Evolutionary conservation across 108 stramenopile genomes (phyloP), one percentile per base, ranked within the genome.

Genomic region (Fistulifera pelliculosa): DNA sequence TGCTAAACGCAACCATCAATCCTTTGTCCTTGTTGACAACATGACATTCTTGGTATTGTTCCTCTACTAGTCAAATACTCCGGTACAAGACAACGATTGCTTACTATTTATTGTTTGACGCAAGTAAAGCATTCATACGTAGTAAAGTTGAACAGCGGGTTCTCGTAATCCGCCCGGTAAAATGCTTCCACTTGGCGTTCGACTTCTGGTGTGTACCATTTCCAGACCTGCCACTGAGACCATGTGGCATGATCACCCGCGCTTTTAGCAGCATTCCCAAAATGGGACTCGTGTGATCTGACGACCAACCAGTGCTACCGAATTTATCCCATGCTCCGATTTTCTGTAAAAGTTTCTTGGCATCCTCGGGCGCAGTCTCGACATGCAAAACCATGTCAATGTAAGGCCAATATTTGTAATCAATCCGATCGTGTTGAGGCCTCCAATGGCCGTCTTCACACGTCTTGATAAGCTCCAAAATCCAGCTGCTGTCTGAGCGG

Each of bases 341-440:
- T 2, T 16, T 15, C 17, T 67, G 27, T 52, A 77, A 48, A 50
- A 77, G 47, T 39, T 41, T 47, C 25, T 58, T 45, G 16, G 69
- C 60, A 50, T 77, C 76, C 15, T 45, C 47, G 38, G 26, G 38
- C 35, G 72, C 24, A 38, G 27, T 44, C 19, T 73, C 69, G 38
- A 77, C 59, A 31, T 67, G 41, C 15, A 66, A 70, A 17, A 77
- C 62, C 50, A 69, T 70, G 50, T 77, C 68, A n/a, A 77, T 48
- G 14, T 58, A 60, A 25, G 58, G 59, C 69, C 68, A 64, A 40
- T 63, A 66, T 38, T 61, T 57, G 25, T 40, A 39, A 56, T 77
- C 76, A 15, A 77, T 64, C 22, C 70, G 57, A 19, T 45, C 39
- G n/a, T 43, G 27, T 56, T 76, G 75, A 12, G 66, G 62, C 14